Evolutionary conservation across 2,329 filamentous ascomycete species (phyloP), one percentile per base, ranked within the genome.

Genomic region (Alternaria tenuissima): DNA sequence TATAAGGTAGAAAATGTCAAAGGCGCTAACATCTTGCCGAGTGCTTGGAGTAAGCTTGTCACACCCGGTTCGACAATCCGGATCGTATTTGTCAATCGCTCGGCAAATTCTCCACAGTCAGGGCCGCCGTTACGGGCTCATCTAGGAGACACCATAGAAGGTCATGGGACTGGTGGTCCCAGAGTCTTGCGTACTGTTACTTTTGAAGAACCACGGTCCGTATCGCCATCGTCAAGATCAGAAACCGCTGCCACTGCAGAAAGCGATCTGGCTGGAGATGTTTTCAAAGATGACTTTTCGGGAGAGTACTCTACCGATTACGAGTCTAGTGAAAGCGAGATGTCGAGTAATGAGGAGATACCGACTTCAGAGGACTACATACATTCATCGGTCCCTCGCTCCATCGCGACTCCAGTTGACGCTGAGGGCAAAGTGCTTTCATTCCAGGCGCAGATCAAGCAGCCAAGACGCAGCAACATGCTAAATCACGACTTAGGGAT

Each of bases 391-490:
- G 32, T 34, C 6, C 26, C 22, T 54, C 53, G 52, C 38, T 32
- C 46, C 7, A 52, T 43, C 6, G 20, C 57, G 32, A 18, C 56
- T 12, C 67, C 74, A 8, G 41, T 56, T 3, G 73, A 75, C 47
- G 26, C 43, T 4, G 72, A 75, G 18, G 69, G 67, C 3, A 74
- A 73, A 28, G 61, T 44, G 5, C 62, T 76, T 2, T 66, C 71
- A 12, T 73, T 74, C 18, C 36, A 53, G 2, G 56, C 69, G 5
- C 46, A 74, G 16, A 67, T 63, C 5, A 59, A 48, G 34, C 61
- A 51, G 26, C 24, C 20, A 24, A n/a, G 14, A 38, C 34, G 7
- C 16, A 7, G 14, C 6, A n/a, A n/a, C 16, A 38, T 38, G 16
- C 16, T 16, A n/a, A 7, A n/a, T n/a, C 14, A n/a, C 5, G 34